These are phyloP conservation scores for Cryptococcus sp. DNA, from an alignment of 1,284 basidiomycete species.

Conservation along the genomic window DNA sequence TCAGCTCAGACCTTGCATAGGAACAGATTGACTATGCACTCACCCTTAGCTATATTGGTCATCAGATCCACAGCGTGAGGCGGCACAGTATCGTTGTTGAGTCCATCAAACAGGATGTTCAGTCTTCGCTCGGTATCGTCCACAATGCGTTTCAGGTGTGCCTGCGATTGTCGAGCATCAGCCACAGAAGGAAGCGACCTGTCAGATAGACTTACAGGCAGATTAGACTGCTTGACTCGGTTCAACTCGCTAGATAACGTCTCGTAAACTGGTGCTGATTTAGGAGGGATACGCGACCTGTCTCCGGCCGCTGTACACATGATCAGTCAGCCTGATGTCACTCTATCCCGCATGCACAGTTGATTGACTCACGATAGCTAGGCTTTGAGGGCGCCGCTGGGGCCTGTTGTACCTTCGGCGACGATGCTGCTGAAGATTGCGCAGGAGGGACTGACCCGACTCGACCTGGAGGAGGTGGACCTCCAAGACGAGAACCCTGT, in stretches of 20 bases:
- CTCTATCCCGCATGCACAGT: not conserved
- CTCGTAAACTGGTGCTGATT: slow-evolving; percentile 67
- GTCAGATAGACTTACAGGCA: slow-evolving; percentile 61
- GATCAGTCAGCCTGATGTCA: slow-evolving; percentile 3
- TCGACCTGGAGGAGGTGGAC: slow-evolving; percentile 42
- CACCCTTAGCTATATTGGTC: slow-evolving; percentile 67
- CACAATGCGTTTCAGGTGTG: slow-evolving; percentile 77
- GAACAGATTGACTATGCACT: slow-evolving; percentile 25
- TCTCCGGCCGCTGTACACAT: slow-evolving; percentile 74
- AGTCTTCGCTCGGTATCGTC: slow-evolving; percentile 88
- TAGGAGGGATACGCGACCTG: slow-evolving; percentile 81
- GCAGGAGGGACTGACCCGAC: slow-evolving; percentile 20
- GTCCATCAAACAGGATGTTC: slow-evolving; percentile 81
- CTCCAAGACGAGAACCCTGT: slow-evolving; percentile 33
- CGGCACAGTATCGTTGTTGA: slow-evolving; percentile 89
- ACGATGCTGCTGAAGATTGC: slow-evolving; percentile 10
- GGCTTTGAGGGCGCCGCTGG: slow-evolving; percentile 51
- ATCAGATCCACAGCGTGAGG: slow-evolving; percentile 69
- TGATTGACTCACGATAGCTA: slow-evolving; percentile 75
- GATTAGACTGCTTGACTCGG: slow-evolving; percentile 65
- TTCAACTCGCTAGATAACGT: slow-evolving; percentile 66
- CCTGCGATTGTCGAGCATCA: slow-evolving; percentile 53
- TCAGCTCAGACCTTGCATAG: slow-evolving; percentile 5
- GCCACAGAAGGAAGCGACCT: not conserved
- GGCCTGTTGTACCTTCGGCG: slow-evolving; percentile 7